Percentiles rank a stretch among this genome's conserved stretches.
Conservation (phyloP, 1,284 basidiomycete species). For the Tilletia caries region DNA sequence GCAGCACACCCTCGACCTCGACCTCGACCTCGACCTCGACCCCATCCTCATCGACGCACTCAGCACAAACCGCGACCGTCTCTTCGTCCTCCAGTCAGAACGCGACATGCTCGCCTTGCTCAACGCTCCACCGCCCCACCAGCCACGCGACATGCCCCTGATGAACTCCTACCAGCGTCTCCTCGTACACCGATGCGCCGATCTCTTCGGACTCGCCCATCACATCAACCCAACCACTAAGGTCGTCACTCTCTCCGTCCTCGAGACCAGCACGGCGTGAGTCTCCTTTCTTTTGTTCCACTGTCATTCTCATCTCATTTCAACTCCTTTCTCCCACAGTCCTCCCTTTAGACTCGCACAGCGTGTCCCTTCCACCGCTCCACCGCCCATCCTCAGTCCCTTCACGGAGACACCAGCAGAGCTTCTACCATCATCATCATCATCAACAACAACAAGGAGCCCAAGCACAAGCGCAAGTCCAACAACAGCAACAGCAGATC, state of each 20-base stretch:
- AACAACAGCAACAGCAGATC: too few relatives aligned
- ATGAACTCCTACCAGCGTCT: constrained; percentile 45
- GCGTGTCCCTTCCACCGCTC: neutral
- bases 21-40: constrained; percentile 16
- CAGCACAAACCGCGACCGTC: constrained; percentile 31
- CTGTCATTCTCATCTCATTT: neutral
- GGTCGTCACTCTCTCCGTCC: constrained; percentile 28
- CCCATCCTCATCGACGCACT: constrained; percentile 36
- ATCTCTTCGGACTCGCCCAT: constrained; percentile 32
- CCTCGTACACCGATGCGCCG: constrained; percentile 35
- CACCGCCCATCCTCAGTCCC: neutral
- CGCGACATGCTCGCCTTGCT: constrained; percentile 33
- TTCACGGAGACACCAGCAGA: neutral
- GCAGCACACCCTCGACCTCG: neutral
- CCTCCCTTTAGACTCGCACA: neutral
- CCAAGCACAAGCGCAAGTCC: neutral
- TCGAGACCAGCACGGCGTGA: neutral
- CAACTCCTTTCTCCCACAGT: neutral
- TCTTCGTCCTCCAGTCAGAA: constrained; percentile 39
- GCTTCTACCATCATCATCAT: too few relatives aligned
- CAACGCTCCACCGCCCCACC: neutral
- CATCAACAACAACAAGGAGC: neutral
- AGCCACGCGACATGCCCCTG: constrained; percentile 30
- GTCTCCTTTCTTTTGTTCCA: neutral
- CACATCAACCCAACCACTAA: constrained; percentile 32